These are phyloP conservation scores for Marchantia polymorpha DNA, from an alignment of 225 moss, liverwort and hornwort species.

Conservation along the genomic window DNA sequence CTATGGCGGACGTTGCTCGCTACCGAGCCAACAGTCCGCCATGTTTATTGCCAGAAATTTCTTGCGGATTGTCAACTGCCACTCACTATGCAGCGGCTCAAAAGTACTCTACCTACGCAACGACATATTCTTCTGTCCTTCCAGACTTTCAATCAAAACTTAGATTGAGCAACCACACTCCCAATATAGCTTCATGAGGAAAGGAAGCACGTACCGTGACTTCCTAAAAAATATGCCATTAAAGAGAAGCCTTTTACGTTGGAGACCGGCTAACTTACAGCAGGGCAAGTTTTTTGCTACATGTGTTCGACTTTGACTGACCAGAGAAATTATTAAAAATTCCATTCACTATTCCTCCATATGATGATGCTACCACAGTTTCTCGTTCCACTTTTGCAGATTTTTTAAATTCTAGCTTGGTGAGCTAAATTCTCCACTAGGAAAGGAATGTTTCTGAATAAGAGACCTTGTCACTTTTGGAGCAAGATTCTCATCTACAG, in stretches of 20 bases:
- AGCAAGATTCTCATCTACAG: constrained; percentile 12
- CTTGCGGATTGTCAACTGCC: background rate
- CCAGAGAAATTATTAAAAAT: constrained; percentile 1
- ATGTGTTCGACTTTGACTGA: background rate
- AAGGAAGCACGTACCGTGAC: background rate
- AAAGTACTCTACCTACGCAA: background rate
- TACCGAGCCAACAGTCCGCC: background rate
- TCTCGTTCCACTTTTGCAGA: background rate
- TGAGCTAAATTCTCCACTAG: constrained; percentile 3
- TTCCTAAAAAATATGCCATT: background rate
- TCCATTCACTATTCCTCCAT: background rate
- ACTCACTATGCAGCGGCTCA: background rate
- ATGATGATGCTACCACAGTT: background rate
- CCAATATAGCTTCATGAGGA: background rate
- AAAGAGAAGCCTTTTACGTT: background rate
- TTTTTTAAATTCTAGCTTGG: background rate
- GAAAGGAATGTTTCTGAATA: constrained; percentile 2
- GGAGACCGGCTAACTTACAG: background rate
- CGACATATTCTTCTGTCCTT: background rate
- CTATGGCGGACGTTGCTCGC: background rate
- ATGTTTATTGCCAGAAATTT: background rate
- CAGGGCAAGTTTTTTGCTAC: background rate
- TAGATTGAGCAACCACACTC: background rate
- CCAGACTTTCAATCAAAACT: background rate
- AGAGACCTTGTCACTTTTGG: background rate